A percentile compares a stretch with the other conserved stretches of the same genome.
phyloP scores from a whole-genome alignment of 441 rosid genomes.

The Populus hybrid region DNA sequence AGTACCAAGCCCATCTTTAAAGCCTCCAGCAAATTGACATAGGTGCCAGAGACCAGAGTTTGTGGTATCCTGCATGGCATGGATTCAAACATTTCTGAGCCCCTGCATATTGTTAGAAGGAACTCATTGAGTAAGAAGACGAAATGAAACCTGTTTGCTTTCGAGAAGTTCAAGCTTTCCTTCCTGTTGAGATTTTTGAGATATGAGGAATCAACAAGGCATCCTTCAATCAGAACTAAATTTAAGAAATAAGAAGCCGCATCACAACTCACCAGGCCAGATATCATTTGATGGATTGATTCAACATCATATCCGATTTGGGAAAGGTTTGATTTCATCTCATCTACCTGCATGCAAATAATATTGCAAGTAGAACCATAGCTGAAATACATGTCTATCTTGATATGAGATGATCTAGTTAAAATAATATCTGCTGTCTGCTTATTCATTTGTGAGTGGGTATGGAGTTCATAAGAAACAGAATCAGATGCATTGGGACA shows the following conservation, averaged over 20 bases:
- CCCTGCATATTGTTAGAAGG: conserved; percentile 5
- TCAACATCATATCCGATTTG: conserved; percentile 36
- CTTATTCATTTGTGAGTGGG: background rate
- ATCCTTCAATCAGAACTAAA: background rate
- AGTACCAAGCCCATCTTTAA: conserved; percentile 40
- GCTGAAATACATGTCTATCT: background rate
- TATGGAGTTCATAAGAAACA: background rate
- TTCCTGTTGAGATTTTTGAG: conserved; percentile 50
- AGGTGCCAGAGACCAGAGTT: conserved; percentile 76
- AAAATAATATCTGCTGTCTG: background rate
- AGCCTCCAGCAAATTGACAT: conserved; percentile 61
- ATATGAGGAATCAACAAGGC: conserved; percentile 18
- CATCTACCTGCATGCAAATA: conserved; percentile 48
- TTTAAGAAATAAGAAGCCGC: background rate
- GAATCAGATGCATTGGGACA: background rate
- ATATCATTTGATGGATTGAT: conserved; percentile 57
- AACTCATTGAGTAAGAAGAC: conserved; percentile 8
- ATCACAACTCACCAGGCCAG: conserved; percentile 63
- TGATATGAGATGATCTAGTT: background rate
- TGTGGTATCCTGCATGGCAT: conserved; percentile 53
- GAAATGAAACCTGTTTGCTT: conserved; percentile 58
- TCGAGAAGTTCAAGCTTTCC: conserved; percentile 73
- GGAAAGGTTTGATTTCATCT: conserved; percentile 66
- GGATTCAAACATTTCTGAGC: conserved; percentile 3
- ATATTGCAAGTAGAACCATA: conserved; percentile 9